Evolutionary conservation across 1,139 yeast genomes (phyloP), one percentile per base, ranked within the genome.

Genomic region (Magnusiomyces starmeri): DNA sequence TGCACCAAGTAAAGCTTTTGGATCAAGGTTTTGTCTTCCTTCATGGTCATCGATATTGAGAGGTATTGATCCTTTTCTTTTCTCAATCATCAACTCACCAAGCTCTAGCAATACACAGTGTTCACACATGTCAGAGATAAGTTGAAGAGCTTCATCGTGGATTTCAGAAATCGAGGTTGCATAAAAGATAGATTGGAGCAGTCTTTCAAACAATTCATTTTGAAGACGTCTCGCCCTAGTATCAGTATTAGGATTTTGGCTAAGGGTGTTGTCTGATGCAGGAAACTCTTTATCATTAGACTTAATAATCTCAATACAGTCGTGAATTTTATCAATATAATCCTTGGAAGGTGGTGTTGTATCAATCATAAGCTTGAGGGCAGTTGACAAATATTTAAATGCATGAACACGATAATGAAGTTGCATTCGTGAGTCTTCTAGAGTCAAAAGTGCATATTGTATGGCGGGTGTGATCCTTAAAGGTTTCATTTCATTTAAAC

Each of bases 391-490:
- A 59, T 88, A 85, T 51, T 79, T 76, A 73, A 79, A 90, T 0
- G 97, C 95, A 62, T 85, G 82, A 9, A 79, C 73, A 55, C 94
- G 75, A 66, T 87, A 86, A 61, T 83, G 88, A 1, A 74, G 65
- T 56, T 83, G 81, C 44, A 77, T 73, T 49, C 87, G 74, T 4
- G 79, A 78, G 61, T 87, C 90, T 55, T 84, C 87, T 49, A 90
- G 69, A 22, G 83, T 69, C 12, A 69, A 67, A 34, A 78, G 60
- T 0, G 97, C 97, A 3, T 92, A 79, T 43, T 79, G 77, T 2
- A 92, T 75, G 25, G 95, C 96, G 0, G 96, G 86, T 0, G 96
- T 83, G 22, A 92, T 74, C 1, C 92, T 82, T 29, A 92, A 75
- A 0, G 90, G 83, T 3, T 85, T 79, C 46, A 75, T 73, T 1